Conservation (phyloP, 805 yeast species). For the Debaryomyces castellii region DNA sequence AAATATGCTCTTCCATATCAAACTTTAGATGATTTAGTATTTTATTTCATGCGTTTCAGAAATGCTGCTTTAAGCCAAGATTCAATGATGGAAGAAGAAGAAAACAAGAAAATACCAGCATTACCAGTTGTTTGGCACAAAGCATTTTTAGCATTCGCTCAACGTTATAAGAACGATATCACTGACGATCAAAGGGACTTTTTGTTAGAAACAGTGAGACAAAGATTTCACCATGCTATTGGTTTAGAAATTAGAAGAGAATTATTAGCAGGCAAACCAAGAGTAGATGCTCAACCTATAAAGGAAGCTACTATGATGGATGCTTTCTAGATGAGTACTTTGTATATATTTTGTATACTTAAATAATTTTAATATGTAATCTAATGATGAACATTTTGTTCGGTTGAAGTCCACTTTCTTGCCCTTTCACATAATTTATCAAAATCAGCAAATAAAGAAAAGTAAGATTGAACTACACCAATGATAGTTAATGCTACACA, state of each 20-base stretch:
- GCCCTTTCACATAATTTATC: conserved; percentile 30
- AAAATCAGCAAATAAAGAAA: conserved; percentile 34
- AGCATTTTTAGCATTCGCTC: conserved; percentile 91
- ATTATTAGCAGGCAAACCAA: conserved; percentile 77
- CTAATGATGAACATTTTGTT: background rate
- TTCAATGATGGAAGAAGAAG: conserved; percentile 31
- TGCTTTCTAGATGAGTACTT: conserved; percentile 24
- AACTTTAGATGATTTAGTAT: conserved; percentile 90
- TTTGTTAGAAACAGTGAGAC: conserved; percentile 84
- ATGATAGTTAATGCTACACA: conserved; percentile 52
- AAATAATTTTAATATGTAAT: background rate
- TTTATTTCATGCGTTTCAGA: conserved; percentile 90
- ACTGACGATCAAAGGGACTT: conserved; percentile 99
- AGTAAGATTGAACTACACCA: conserved; percentile 45
- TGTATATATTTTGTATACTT: background rate
- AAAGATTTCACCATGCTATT: conserved; percentile 82
- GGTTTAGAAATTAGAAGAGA: conserved; percentile 96
- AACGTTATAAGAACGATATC: conserved; percentile 93
- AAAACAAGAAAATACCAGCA: conserved; percentile 46
- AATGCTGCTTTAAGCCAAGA: conserved; percentile 46
- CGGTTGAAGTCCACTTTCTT: conserved; percentile 28
- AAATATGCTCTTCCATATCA: conserved; percentile 96
- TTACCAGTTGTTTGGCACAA: conserved; percentile 98
- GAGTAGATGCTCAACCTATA: conserved; percentile 37
- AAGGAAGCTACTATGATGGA: conserved; percentile 40